Evolutionary conservation across 805 yeast genomes (phyloP).

Genomic region (Tetrapisispora nanseiensis): DNA sequence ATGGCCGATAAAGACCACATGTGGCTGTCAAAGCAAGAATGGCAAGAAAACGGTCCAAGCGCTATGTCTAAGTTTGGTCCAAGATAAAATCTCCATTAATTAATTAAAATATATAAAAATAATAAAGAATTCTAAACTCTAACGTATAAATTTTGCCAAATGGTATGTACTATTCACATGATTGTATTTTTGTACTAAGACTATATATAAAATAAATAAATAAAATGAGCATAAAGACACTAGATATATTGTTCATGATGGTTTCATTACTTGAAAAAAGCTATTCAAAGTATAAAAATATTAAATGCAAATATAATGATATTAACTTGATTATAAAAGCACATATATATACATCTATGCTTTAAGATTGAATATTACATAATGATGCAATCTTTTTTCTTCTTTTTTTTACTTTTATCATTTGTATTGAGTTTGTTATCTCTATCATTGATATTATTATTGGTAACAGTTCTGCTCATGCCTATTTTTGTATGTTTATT

Average conservation of each 20-base stretch:
- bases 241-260: too few species aligned
- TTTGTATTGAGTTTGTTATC: background rate
- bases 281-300: too few species aligned
- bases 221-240: too few species aligned
- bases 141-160: background rate
- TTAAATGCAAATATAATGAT: too few species aligned
- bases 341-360: too few species aligned
- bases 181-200: too few species aligned
- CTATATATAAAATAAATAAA: too few species aligned
- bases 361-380: background rate
- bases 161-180: background rate
- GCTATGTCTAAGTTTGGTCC: constrained; percentile 86
- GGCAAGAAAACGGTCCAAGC: constrained; percentile 94
- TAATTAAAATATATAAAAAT: background rate
- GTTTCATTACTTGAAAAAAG: too few species aligned
- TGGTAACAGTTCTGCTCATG: too few species aligned
- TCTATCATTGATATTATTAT: background rate
- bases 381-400: background rate
- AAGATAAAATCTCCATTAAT: constrained; percentile 38
- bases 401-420: background rate
- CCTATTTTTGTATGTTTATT: background rate
- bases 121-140: background rate
- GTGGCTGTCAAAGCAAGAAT: constrained; percentile 94
- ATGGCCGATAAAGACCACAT: constrained; percentile 98
- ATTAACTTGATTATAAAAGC: too few species aligned